Base-by-base conservation (phyloP, 164 flowering plant species). In the Vitis rotundifolia region DNA sequence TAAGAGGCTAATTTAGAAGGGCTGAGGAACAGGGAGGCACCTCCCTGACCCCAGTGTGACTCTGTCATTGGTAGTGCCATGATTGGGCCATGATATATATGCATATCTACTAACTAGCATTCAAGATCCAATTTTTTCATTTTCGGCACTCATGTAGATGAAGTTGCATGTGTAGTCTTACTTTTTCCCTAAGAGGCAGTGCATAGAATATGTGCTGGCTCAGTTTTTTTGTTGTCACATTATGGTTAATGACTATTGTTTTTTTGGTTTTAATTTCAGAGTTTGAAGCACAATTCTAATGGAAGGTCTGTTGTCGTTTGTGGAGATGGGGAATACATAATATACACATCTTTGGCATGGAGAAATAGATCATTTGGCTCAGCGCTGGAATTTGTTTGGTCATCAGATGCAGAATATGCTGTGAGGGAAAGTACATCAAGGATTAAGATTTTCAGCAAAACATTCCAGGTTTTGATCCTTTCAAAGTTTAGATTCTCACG, bases 281-380 rank as follows among this genome's bases (percentile, higher is more conserved):
- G 86, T 83, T 82, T 95, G 73, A 95, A 87, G 88, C 99, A 95
- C 78, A 95, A 95, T 50, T 97, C 99, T 13, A 95, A 91, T 80
- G 99, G 99, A 71, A 85, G 99, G 78, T 95, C 90, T 78, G 98
- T 95, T 74, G 99, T 95, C 72, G 99, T 93, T 49, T 95, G 98
- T 77, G 99, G 99, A 60, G 99, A 95, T 83, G 98, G 99, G 29
- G 99, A 95, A 69, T 93, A 89, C 78, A 85, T 95, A 19, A 90
- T 93, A 54, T 95, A 90, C 69, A 95, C 99, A 52, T 94, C 99
- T 78, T 79, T 95, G 75, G 99, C 99, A 64, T 93, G 99, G 99
- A 91, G 99, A 81, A 95, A 95, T 67, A 85, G 93, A 77, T 91
- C 98, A 18, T 95, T 93, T 83, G 99, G 99, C 22, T 93, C 99